phyloP scores from a whole-genome alignment of 2,329 filamentous ascomycete species.

The Xylariales sp. region DNA sequence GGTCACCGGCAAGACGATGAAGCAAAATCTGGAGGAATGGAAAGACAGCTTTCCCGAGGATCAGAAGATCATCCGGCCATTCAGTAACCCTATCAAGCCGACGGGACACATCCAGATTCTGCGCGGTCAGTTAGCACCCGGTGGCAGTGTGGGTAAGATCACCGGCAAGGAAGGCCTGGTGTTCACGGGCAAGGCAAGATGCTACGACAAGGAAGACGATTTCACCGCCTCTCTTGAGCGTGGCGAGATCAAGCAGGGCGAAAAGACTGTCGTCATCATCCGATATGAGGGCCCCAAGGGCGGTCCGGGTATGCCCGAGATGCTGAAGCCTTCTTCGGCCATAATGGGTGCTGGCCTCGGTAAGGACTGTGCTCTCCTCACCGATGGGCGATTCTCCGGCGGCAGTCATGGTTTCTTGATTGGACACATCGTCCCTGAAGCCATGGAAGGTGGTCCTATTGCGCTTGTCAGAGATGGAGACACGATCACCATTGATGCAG shows the following conservation, averaged over 20 bases:
- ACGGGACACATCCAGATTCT: constrained; percentile 89
- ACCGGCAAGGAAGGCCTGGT: constrained; percentile 87
- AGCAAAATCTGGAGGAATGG: constrained; percentile 54
- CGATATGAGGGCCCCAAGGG: constrained; percentile 93
- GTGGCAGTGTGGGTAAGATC: constrained; percentile 87
- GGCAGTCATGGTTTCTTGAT: constrained; percentile 84
- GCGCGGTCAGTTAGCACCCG: constrained; percentile 77
- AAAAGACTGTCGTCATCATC: constrained; percentile 87
- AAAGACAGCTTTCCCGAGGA: constrained; percentile 64
- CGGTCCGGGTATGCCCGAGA: constrained; percentile 91
- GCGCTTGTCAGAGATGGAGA: constrained; percentile 79
- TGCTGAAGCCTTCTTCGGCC: constrained; percentile 86
- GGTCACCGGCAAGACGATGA: constrained; percentile 41
- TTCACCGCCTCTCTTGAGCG: constrained; percentile 74
- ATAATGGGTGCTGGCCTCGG: constrained; percentile 88
- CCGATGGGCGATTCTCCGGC: constrained; percentile 73
- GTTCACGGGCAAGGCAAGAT: constrained; percentile 75
- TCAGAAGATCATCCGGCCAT: constrained; percentile 75
- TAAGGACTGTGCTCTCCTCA: constrained; percentile 69
- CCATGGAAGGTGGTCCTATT: constrained; percentile 80
- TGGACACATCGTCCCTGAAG: constrained; percentile 83
- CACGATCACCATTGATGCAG: constrained; percentile 75
- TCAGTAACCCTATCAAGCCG: constrained; percentile 79
- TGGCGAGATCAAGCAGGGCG: constrained; percentile 74
- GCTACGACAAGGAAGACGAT: constrained; percentile 79